phyloP scores from a whole-genome alignment of 2,329 filamentous ascomycete genomes.

The Nemania diffusa region DNA sequence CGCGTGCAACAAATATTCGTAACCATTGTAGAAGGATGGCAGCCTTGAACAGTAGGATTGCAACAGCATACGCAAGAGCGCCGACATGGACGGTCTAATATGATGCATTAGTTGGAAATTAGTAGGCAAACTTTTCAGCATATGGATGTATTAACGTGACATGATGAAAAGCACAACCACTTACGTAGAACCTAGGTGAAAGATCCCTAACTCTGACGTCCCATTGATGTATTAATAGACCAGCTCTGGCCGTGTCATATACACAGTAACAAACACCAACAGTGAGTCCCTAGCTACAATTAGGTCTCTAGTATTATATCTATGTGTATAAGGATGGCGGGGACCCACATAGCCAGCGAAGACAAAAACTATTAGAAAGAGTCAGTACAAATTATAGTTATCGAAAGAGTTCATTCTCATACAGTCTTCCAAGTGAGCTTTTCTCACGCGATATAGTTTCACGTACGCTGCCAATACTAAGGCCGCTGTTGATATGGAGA shows the following conservation, averaged over 20 bases:
- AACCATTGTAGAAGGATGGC: slow-evolving; percentile 36
- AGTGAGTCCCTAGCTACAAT: slow-evolving; percentile 9
- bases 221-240: slow-evolving; percentile 33
- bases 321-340: neutral
- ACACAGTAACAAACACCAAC: slow-evolving; percentile 7
- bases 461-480: slow-evolving; percentile 22
- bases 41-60: slow-evolving; percentile 27
- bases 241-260: slow-evolving; percentile 13
- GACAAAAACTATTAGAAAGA: slow-evolving; percentile 9
- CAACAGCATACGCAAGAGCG: slow-evolving; percentile 20
- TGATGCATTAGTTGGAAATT: neutral
- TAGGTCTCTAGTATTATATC: neutral
- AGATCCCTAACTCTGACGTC: slow-evolving; percentile 29
- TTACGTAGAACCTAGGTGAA: slow-evolving; percentile 27
- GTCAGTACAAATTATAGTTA: neutral
- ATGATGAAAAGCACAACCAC: neutral
- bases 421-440: slow-evolving; percentile 30
- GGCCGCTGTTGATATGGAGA: slow-evolving; percentile 22
- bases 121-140: too few relatives aligned
- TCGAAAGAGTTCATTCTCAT: neutral
- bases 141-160: neutral
- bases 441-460: slow-evolving; percentile 16
- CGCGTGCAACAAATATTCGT: slow-evolving; percentile 29
- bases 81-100: slow-evolving; percentile 22
- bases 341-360: slow-evolving; percentile 25